Evolutionary conservation across 2,329 filamentous ascomycete genomes (phyloP).

Genomic region (Pseudogymnoascus destructans): DNA sequence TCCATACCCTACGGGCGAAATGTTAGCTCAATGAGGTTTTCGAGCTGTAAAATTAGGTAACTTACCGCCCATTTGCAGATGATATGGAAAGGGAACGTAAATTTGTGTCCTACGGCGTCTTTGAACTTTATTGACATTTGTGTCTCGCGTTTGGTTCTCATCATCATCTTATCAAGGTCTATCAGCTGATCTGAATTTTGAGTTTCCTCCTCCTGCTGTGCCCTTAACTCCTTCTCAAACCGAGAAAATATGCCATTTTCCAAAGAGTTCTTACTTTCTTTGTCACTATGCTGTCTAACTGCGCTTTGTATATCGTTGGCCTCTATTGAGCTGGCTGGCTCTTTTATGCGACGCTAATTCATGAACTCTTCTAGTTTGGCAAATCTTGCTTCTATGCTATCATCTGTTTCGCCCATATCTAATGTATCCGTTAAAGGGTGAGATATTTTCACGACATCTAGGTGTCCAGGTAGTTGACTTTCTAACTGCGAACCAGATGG

Average conservation of each 20-base stretch:
- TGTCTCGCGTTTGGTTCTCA: slow-evolving; percentile 31
- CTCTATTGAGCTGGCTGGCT: background rate
- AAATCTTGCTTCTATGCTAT: background rate
- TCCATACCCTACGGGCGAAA: slow-evolving; percentile 53
- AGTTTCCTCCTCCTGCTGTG: background rate
- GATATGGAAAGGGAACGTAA: slow-evolving; percentile 73
- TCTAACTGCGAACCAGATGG: background rate
- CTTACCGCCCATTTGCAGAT: slow-evolving; percentile 55
- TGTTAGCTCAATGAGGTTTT: slow-evolving; percentile 11
- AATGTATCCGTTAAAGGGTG: background rate
- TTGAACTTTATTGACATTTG: slow-evolving; percentile 70
- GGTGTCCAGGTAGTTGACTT: background rate
- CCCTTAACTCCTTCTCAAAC: background rate
- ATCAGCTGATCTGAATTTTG: slow-evolving; percentile 21
- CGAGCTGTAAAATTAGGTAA: background rate
- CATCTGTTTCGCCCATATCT: background rate
- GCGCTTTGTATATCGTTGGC: background rate
- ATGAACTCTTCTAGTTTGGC: background rate
- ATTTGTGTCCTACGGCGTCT: slow-evolving; percentile 80
- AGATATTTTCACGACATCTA: background rate
- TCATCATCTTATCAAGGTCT: slow-evolving; percentile 21
- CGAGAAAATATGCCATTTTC: background rate
- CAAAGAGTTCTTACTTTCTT: background rate
- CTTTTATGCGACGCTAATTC: background rate
- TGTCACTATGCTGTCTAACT: background rate